A percentile compares a stretch with the other conserved stretches of the same genome.
Conservation (phyloP, 2,329 filamentous ascomycete genomes). For the Botrytis tulipae region DNA sequence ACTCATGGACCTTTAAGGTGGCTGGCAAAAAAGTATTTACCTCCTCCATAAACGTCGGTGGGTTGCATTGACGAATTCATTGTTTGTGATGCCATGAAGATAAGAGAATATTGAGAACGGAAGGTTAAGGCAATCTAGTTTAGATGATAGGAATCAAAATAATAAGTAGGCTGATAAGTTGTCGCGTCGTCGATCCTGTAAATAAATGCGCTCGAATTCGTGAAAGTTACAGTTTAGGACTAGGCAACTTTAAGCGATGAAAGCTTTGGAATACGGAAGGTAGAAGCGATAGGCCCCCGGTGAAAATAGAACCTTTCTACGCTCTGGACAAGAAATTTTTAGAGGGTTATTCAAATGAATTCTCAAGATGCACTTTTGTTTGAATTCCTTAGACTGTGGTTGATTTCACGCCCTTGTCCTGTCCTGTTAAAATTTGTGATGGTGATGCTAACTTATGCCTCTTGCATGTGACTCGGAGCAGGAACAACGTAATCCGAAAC, state of each 20-base stretch:
- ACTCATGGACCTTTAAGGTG: neutral
- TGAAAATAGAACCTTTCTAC: neutral
- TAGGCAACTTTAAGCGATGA: slow-evolving; percentile 1
- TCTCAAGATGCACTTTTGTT: neutral
- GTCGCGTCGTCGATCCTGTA: slow-evolving; percentile 20
- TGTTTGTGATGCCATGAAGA: slow-evolving; percentile 55
- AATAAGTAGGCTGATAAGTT: neutral
- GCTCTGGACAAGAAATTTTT: neutral
- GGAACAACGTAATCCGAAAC: slow-evolving; percentile 14
- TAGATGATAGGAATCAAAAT: neutral
- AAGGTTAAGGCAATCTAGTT: neutral
- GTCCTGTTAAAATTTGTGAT: neutral
- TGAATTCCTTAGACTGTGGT: neutral
- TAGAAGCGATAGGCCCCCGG: slow-evolving; percentile 6
- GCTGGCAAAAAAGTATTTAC: slow-evolving; percentile 41
- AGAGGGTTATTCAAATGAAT: neutral
- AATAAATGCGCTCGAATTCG: slow-evolving; percentile 19
- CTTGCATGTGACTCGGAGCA: slow-evolving; percentile 11
- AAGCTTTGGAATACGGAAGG: slow-evolving; percentile 10
- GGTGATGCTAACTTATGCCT: neutral
- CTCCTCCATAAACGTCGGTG: slow-evolving; percentile 63
- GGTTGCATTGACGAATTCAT: slow-evolving; percentile 56
- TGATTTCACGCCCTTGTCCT: neutral
- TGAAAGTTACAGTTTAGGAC: neutral
- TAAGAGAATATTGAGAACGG: slow-evolving; percentile 32